Evolutionary conservation across 78 protist species (phyloP).

Genomic region (Dictyostelium intermedium): DNA sequence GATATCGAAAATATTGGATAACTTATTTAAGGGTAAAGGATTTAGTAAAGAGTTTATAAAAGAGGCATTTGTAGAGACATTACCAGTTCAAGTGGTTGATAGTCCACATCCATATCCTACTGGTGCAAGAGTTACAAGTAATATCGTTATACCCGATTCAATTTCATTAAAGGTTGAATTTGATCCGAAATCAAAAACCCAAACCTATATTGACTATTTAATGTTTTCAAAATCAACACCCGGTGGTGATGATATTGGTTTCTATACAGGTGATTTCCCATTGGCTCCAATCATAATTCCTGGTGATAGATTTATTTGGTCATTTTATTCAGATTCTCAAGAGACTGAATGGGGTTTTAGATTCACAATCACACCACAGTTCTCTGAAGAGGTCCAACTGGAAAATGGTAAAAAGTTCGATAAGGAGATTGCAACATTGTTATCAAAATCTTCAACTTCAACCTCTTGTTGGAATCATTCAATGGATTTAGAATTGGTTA

Average conservation of each 20-base stretch:
- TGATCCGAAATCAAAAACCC: constrained; percentile 72
- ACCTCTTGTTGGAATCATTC: constrained; percentile 37
- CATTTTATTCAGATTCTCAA: constrained; percentile 68
- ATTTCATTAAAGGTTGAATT: constrained; percentile 43
- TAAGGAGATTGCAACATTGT: neutral
- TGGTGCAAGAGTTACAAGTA: constrained; percentile 61
- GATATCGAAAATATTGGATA: neutral
- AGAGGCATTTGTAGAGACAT: constrained; percentile 39
- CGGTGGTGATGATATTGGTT: constrained; percentile 80
- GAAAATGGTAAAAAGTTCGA: constrained; percentile 33
- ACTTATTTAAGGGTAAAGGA: constrained; percentile 48
- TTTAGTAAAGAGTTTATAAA: constrained; percentile 54
- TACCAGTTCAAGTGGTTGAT: constrained; percentile 30
- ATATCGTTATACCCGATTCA: constrained; percentile 36
- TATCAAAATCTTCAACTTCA: neutral
- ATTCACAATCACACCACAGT: constrained; percentile 67
- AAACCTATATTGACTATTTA: constrained; percentile 72
- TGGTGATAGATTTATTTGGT: constrained; percentile 81
- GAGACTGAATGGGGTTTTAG: constrained; percentile 80
- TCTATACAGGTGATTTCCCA: constrained; percentile 82
- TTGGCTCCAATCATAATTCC: constrained; percentile 9
- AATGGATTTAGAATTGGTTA: constrained; percentile 65
- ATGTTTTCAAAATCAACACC: constrained; percentile 68
- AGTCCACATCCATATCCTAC: constrained; percentile 72
- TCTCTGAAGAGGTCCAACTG: constrained; percentile 34